Evolutionary conservation across 78 protist species (phyloP).

Genomic region (Speleostelium caveatum): DNA sequence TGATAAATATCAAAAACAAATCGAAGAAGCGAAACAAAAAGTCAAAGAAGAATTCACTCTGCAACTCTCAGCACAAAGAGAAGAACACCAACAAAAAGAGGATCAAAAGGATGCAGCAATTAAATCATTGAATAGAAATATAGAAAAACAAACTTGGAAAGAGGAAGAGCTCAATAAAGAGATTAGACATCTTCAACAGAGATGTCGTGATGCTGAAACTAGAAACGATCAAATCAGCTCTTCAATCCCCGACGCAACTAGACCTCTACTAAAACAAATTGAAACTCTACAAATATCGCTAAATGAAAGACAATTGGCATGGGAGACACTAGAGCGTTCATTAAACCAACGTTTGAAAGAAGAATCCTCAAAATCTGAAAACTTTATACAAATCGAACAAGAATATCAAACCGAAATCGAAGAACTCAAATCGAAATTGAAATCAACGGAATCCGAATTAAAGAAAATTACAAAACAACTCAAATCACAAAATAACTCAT

Average conservation of each 20-base stretch:
- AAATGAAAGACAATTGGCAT: conserved; percentile 19
- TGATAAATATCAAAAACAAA: conserved; percentile 20
- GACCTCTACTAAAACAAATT: conserved; percentile 65
- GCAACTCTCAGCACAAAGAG: background rate
- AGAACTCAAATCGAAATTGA: conserved; percentile 4
- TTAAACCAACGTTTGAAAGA: conserved; percentile 49
- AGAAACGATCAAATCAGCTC: conserved; percentile 61
- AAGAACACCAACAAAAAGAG: conserved; percentile 13
- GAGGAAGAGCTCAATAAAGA: conserved; percentile 67
- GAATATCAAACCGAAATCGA: conserved; percentile 18
- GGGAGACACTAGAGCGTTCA: conserved; percentile 44
- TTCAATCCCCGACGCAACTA: conserved; percentile 56
- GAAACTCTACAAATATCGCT: conserved; percentile 34
- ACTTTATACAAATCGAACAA: conserved; percentile 4
- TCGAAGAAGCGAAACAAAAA: conserved; percentile 8
- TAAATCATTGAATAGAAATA: conserved; percentile 6
- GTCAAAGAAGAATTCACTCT: conserved; percentile 5
- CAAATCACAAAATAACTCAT: background rate
- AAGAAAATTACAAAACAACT: conserved; percentile 29
- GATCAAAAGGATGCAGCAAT: conserved; percentile 17
- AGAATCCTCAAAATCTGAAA: conserved; percentile 13
- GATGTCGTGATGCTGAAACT: conserved; percentile 72
- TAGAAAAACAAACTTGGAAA: conserved; percentile 31
- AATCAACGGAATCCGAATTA: conserved; percentile 6
- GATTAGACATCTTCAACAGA: conserved; percentile 46